Evolutionary conservation across 2,329 filamentous ascomycete species (phyloP).

Genomic region (Elsinoe australis): DNA sequence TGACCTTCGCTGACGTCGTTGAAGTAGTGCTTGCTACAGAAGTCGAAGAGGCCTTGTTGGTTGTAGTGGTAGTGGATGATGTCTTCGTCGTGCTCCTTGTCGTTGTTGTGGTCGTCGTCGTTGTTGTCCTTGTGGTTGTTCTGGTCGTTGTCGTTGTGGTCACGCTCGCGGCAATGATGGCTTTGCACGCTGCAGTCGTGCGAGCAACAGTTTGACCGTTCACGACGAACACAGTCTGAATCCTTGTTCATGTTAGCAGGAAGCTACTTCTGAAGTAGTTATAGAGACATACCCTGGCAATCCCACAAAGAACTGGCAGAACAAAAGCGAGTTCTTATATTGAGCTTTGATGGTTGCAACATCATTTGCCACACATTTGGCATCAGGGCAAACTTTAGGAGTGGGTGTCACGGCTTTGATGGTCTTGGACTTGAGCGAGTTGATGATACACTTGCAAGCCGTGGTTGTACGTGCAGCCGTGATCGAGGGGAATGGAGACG

Average conservation of each 20-base stretch:
- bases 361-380: conserved; percentile 1
- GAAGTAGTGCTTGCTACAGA: too few relatives aligned
- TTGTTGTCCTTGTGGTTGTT: not conserved
- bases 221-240: not conserved
- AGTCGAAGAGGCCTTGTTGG: too few relatives aligned
- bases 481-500: not conserved
- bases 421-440: not conserved
- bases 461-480: not conserved
- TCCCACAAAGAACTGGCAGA: conserved; percentile 8
- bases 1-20: too few relatives aligned
- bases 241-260: not conserved
- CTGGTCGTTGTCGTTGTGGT: not conserved
- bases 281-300: not conserved
- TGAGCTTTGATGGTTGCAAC: not conserved
- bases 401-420: not conserved
- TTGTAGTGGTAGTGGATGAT: not conserved
- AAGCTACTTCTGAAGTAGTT: not conserved
- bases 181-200: conserved; percentile 5
- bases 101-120: not conserved
- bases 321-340: not conserved
- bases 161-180: not conserved
- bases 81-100: not conserved
- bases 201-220: not conserved
- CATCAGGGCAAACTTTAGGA: not conserved
- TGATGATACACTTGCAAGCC: not conserved